Evolutionary conservation across 768 basidiomycete species (phyloP).

Genomic region (Coprinellus aureogranulatus): DNA sequence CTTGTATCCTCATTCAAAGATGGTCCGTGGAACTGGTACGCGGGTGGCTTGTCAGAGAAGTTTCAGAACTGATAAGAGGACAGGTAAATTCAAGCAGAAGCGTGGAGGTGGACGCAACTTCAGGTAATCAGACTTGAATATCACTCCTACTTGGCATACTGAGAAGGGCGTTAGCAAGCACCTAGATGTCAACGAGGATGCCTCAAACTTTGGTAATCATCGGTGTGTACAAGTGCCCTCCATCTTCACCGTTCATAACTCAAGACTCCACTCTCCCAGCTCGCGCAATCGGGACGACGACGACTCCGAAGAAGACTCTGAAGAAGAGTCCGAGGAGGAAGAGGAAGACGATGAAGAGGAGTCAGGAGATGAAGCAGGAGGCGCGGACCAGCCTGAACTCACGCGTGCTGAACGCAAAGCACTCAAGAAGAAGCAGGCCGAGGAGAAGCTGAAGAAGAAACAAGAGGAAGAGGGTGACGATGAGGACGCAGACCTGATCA

Average conservation of each 20-base stretch:
- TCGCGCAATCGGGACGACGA: constrained; percentile 34
- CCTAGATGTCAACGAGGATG: neutral
- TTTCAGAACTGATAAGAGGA: neutral
- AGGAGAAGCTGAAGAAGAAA: constrained; percentile 37
- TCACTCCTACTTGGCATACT: constrained; percentile 7
- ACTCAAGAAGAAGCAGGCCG: constrained; percentile 77
- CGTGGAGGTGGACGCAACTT: constrained; percentile 88
- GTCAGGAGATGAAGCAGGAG: constrained; percentile 36
- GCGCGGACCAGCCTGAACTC: constrained; percentile 53
- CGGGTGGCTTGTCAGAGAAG: neutral
- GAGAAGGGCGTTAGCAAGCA: constrained; percentile 2
- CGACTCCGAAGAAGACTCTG: constrained; percentile 39
- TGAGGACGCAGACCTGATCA: constrained; percentile 70
- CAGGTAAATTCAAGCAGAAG: constrained; percentile 82
- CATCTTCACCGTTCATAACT: too few species aligned
- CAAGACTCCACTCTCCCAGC: neutral
- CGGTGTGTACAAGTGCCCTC: constrained; percentile 1
- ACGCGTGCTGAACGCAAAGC: constrained; percentile 72
- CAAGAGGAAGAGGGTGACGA: constrained; percentile 44
- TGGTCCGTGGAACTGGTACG: constrained; percentile 54
- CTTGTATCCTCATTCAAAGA: constrained; percentile 18
- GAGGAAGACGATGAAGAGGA: constrained; percentile 45
- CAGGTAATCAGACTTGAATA: constrained; percentile 49
- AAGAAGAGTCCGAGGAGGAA: constrained; percentile 45
- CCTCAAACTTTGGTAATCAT: neutral